phyloP scores from a whole-genome alignment of 2,329 filamentous ascomycete species.

The Beauveria bassiana region DNA sequence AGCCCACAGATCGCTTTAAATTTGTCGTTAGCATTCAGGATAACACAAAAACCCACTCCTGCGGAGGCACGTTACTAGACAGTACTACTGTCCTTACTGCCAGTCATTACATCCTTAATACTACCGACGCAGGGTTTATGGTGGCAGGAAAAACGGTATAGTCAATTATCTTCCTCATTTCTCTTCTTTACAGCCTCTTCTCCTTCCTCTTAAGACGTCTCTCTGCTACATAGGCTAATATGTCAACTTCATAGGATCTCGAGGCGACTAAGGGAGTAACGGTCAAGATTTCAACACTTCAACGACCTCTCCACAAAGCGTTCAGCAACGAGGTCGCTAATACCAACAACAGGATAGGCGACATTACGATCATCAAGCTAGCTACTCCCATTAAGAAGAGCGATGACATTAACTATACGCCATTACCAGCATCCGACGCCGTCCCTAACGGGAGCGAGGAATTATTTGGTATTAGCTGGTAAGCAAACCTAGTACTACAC shows the following conservation, averaged over 20 bases:
- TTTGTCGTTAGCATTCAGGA: background rate
- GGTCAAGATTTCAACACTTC: background rate
- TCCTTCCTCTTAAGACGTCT: background rate
- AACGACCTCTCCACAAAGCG: background rate
- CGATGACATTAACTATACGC: background rate
- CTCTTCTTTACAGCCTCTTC: background rate
- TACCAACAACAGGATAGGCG: background rate
- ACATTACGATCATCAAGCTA: background rate
- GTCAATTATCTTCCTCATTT: background rate
- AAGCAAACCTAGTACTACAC: background rate
- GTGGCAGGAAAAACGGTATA: background rate
- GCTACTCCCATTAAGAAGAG: background rate
- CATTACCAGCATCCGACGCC: background rate
- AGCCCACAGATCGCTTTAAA: background rate
- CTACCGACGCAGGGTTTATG: background rate
- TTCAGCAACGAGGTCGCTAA: background rate
- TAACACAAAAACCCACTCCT: background rate
- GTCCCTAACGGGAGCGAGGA: background rate
- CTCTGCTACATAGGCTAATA: background rate
- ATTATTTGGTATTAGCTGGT: background rate
- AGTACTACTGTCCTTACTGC: background rate
- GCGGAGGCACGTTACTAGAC: background rate
- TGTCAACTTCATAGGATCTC: background rate
- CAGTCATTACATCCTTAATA: background rate
- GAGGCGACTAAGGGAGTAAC: background rate